These are phyloP conservation scores for Microdochium trichocladiopsis DNA, from an alignment of 2,329 filamentous ascomycete species.

Conservation along the genomic window DNA sequence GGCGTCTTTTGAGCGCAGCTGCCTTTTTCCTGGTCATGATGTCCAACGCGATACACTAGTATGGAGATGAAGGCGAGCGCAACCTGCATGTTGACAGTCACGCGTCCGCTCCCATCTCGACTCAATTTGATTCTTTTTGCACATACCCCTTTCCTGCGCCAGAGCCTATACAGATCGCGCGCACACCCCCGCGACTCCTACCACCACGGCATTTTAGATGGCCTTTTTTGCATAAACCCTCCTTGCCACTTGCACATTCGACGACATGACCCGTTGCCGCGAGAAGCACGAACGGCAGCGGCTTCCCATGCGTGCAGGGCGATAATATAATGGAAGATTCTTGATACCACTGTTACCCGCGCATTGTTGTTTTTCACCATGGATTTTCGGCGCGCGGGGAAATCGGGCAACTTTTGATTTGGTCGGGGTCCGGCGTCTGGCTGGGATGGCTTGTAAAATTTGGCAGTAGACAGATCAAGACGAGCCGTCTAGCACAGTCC, in stretches of 20 bases:
- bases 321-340: slow-evolving; percentile 1
- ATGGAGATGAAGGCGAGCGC: background rate
- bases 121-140: background rate
- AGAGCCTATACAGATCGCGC: background rate
- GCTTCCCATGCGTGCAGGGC: background rate
- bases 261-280: background rate
- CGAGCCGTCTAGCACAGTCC: background rate
- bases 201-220: background rate
- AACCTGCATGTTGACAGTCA: background rate
- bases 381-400: background rate
- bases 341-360: slow-evolving; percentile 2
- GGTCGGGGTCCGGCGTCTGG: background rate
- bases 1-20: slow-evolving; percentile 34
- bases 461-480: background rate
- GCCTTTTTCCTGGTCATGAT: background rate
- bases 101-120: background rate
- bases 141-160: background rate
- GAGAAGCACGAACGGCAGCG: background rate
- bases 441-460: background rate
- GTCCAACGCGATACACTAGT: background rate
- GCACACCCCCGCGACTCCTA: background rate
- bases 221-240: background rate
- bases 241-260: background rate
- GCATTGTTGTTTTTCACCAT: background rate
- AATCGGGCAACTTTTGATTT: background rate